Evolutionary conservation across 225 moss, liverwort and hornwort genomes (phyloP), one percentile per base, ranked within the genome.

Genomic region (Ulota crispa): DNA sequence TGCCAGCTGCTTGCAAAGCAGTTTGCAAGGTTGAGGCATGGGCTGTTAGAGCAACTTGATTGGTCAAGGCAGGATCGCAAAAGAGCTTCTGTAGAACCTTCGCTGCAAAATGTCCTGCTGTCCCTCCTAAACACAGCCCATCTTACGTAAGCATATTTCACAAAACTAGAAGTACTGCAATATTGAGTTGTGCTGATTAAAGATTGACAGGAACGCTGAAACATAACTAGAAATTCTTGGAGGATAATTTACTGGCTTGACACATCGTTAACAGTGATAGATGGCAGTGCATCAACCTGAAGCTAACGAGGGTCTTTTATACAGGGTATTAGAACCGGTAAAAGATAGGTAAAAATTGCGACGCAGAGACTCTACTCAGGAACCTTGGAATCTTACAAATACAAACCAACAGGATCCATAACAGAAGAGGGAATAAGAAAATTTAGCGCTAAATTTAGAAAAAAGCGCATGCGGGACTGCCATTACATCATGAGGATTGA

Each of bases 41-140:
- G 71, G 86, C 78, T 72, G 88, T 87, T 86, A 96, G 89, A 50
- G 88, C 88, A 76, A 93, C 88, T 82, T 94, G 92, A 80, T 89
- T 93, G 57, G 89, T 78, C 85, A 94, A 89, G 45, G 88, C 88
- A 37, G 96, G 78, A 89, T 99, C 94, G 84, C 93, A 89, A 41
- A 99, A 88, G 71, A 94, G 89, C 85, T 91, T 92, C 84, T 92
- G 93, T 76, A 99, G 87, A 57, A 93, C 84, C 82, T 94, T 93
- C 75, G 89, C 92, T 62, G 89, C 92, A 86, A 96, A 93, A 83
- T 96, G 90, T 43, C 91, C 88, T 71, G 88, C 89, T 86, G 94
- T 83, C 47, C 86, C 83, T 73, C 88, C 91, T 91, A 81, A 74
- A 57, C 82, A 81, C 74, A 91, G 59, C 24, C 74, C 83, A 83